Conservation (phyloP, 2,329 filamentous ascomycete genomes). For the Alternaria panax region DNA sequence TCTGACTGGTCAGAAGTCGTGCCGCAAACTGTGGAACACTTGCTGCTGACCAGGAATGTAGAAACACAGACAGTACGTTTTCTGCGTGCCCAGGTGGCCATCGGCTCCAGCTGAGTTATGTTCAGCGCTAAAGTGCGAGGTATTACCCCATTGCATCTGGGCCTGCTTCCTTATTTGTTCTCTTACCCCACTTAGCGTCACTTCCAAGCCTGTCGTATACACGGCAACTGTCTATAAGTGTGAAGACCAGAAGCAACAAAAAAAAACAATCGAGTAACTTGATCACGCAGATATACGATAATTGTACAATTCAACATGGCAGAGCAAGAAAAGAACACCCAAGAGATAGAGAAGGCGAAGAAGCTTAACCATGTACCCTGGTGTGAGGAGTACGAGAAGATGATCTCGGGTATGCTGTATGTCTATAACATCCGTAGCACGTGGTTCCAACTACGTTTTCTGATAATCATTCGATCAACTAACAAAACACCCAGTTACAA, state of each 20-base stretch:
- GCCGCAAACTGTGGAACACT: constrained; percentile 4
- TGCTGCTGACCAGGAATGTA: not conserved
- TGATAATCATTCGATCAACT: not conserved
- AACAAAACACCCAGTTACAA: constrained; percentile 56
- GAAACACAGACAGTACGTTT: not conserved
- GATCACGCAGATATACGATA: not conserved
- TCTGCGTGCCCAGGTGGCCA: not conserved
- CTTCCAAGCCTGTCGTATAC: not conserved
- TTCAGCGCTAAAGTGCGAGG: constrained; percentile 32
- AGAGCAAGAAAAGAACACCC: constrained; percentile 52
- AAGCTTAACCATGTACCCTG: constrained; percentile 61
- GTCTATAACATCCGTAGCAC: constrained; percentile 19
- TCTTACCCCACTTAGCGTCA: constrained; percentile 27
- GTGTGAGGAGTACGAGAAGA: constrained; percentile 69
- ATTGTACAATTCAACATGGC: constrained; percentile 39
- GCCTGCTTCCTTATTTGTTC: not conserved
- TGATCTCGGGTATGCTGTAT: constrained; percentile 70
- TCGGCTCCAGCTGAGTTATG: not conserved
- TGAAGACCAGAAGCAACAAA: not conserved
- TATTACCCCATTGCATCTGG: constrained; percentile 23
- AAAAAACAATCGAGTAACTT: not conserved
- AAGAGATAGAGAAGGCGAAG: constrained; percentile 57
- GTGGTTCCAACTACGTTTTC: not conserved
- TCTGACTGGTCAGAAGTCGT: constrained; percentile 22
- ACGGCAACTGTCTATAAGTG: not conserved